Evolutionary conservation across 2,329 filamentous ascomycete genomes (phyloP).

Genomic region (Alternaria hordeiaustralica): DNA sequence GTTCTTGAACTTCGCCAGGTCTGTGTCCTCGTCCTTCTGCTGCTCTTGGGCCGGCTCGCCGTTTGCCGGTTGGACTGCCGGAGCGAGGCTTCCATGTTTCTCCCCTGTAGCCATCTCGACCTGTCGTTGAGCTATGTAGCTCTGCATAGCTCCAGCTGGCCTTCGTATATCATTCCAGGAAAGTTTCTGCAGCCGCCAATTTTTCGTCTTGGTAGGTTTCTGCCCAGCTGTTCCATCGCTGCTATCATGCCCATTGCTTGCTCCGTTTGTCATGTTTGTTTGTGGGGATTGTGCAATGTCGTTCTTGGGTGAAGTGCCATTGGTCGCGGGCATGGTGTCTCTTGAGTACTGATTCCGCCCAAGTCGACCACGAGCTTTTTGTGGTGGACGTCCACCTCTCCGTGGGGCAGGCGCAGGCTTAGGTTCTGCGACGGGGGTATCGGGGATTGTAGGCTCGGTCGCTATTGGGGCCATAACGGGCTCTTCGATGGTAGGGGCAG

Average conservation of each 20-base stretch:
- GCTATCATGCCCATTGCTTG: constrained; percentile 52
- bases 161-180: constrained; percentile 89
- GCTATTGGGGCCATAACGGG: constrained; percentile 24
- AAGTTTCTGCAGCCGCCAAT: constrained; percentile 64
- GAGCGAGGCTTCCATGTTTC: constrained; percentile 37
- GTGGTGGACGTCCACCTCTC: constrained; percentile 44
- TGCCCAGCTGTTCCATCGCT: constrained; percentile 64
- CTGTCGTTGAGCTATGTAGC: constrained; percentile 89
- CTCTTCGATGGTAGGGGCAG: constrained; percentile 37
- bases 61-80: constrained; percentile 38
- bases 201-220: constrained; percentile 66
- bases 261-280: constrained; percentile 39
- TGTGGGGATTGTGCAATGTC: constrained; percentile 43
- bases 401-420: constrained; percentile 40
- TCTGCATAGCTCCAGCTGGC: constrained; percentile 81
- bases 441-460: constrained; percentile 35
- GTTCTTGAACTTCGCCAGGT: constrained; percentile 66
- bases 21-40: constrained; percentile 52
- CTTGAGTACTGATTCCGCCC: constrained; percentile 50
- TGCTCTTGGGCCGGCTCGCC: constrained; percentile 26
- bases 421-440: constrained; percentile 29
- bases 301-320: constrained; percentile 42
- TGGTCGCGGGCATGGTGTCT: constrained; percentile 42
- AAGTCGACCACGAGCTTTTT: constrained; percentile 41
- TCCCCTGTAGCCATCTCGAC: constrained; percentile 76